Evolutionary conservation across 768 basidiomycete species (phyloP).

Genomic region (Pleurotus platypus): DNA sequence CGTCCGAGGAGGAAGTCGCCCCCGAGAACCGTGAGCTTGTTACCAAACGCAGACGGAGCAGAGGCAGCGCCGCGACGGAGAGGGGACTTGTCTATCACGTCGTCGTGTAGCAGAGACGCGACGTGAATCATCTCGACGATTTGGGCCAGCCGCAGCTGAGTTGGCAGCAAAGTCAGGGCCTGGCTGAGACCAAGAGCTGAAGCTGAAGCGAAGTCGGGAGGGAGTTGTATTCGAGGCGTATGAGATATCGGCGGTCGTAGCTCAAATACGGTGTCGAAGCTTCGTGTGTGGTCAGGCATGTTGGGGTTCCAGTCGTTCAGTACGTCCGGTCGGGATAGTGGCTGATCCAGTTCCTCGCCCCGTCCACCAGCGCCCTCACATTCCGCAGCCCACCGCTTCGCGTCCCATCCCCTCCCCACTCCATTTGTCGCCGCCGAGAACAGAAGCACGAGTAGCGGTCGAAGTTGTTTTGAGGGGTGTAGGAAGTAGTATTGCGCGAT

Average conservation of each 20-base stretch:
- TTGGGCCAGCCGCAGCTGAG: conserved; percentile 89
- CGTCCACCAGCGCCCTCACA: conserved; percentile 52
- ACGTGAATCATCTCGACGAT: conserved; percentile 99
- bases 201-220: conserved; percentile 15
- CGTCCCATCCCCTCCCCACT: conserved; percentile 61
- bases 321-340: conserved; percentile 76
- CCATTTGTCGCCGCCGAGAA: conserved; percentile 94
- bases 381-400: conserved; percentile 57
- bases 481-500: conserved; percentile 93
- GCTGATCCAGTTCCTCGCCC: conserved; percentile 64
- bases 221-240: conserved; percentile 26
- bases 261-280: conserved; percentile 59
- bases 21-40: conserved; percentile 90
- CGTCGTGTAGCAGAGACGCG: conserved; percentile 90
- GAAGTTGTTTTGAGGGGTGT: conserved; percentile 84
- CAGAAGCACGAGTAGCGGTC: conserved; percentile 86
- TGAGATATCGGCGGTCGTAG: conserved; percentile 38
- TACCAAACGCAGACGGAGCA: conserved; percentile 72
- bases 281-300: conserved; percentile 74
- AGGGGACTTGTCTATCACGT: conserved; percentile 72
- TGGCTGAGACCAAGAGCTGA: conserved; percentile 19
- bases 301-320: conserved; percentile 89
- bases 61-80: conserved; percentile 59
- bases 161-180: conserved; percentile 62
- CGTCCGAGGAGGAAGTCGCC: conserved; percentile 96